Conservation (phyloP, 176 grass and related monocot genomes). For the Elaeis guineensis region DNA sequence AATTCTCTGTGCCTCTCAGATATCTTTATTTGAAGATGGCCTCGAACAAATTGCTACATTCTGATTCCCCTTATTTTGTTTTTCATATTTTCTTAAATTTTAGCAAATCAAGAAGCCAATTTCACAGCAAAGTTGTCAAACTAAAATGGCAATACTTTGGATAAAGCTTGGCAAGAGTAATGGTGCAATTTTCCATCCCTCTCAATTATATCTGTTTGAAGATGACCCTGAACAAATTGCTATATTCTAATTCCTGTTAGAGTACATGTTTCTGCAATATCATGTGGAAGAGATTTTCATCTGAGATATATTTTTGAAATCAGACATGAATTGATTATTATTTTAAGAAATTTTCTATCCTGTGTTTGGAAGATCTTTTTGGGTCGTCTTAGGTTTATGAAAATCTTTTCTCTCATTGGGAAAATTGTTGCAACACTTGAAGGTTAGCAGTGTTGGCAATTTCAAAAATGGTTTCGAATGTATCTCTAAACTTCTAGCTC, state of each 20-base stretch:
- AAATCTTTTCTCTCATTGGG: too few species aligned
- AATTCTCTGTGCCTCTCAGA: background rate
- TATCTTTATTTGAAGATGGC: background rate
- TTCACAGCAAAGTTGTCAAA: constrained; percentile 16
- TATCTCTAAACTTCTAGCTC: too few species aligned
- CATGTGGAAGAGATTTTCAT: too few species aligned
- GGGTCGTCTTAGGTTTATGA: too few species aligned
- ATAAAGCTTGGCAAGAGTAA: constrained; percentile 20
- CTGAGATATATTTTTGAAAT: too few species aligned
- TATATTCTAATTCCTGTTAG: background rate
- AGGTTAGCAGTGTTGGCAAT: too few species aligned
- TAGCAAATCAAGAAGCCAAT: constrained; percentile 1
- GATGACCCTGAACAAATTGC: constrained; percentile 7
- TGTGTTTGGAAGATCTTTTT: too few species aligned
- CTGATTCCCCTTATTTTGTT: background rate
- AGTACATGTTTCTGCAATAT: too few species aligned
- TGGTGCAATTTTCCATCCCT: background rate
- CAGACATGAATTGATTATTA: too few species aligned
- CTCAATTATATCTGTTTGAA: constrained; percentile 5
- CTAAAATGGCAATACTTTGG: constrained; percentile 1
- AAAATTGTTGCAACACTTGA: too few species aligned
- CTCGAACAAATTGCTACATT: background rate
- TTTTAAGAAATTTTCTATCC: too few species aligned
- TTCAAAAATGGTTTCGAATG: too few species aligned
- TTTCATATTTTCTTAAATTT: background rate